Base-by-base conservation (phyloP, 1,284 basidiomycete species). In the Vanrija sp. region DNA sequence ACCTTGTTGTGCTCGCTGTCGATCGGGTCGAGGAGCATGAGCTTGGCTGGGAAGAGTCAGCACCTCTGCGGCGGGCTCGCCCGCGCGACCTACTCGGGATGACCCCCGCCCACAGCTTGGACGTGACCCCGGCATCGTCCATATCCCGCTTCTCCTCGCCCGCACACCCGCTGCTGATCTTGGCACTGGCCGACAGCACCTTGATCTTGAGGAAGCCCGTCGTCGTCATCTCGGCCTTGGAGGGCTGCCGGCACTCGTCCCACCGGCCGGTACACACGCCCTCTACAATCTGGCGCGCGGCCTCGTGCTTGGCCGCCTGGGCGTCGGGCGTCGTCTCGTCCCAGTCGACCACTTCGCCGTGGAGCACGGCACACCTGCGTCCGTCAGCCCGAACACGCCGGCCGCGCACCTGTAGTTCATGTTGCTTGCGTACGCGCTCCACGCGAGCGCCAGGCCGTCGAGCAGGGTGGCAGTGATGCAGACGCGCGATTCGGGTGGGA, bases 391-490 rank as follows among this genome's bases (percentile, higher is more conserved):
- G 12, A 25, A 25, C 24, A 25, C 5, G 24, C 9, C 24, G 9
- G 24, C 24, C 6, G 65, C 65, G 25, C 53, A 55, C 38, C 68
- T 63, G 53, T 71, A 65, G 53, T 69, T 68, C 50, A 69, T 60
- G 22, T 54, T 56, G 51, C 60, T 53, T 27, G 59, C 47, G 41
- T 64, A 69, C n/a, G 59, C 61, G 10, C 55, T 62, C 19, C 69
- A 56, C 15, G 64, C 60, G 12, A 71, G 59, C 35, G 66, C 66
- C 42, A 64, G 55, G 2, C 67, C 69, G 46, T 69, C 67, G 8
- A 69, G 47, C 19, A 69, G 49, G 15, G 67, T 68, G 0, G 63
- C 63, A 24, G 64, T 69, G 23, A 65, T 53, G 27, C 66, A 67
- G 18, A 71, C 53, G 12, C 60, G 66, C 25, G 63, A 61, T 20